Evolutionary conservation across 176 grass and related monocot genomes (phyloP), one percentile per base, ranked within the genome.

Genomic region (Ensete glaucum): DNA sequence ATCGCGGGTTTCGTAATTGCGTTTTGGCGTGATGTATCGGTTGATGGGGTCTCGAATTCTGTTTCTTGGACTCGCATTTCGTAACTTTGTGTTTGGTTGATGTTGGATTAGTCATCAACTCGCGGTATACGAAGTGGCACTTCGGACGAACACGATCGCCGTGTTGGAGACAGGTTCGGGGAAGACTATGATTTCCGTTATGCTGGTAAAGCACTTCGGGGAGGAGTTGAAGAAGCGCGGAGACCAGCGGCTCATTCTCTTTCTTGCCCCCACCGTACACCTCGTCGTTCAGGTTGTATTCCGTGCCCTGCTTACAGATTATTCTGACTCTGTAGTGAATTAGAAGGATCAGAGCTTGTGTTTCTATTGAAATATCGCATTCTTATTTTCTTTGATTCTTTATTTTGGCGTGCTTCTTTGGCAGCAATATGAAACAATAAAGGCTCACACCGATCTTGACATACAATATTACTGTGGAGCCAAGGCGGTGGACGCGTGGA

Each of bases 121-220:
- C 53, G 94, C 86, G 72, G 80, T 97, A n/a, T 90, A 83, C 74
- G 85, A 90, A 76, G 85, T 89, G 74, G 90, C 94, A 22, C 72
- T 52, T 74, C 73, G 13, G 27, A 60, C 73, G 17, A 97, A 97
- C 83, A 93, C 93, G 59, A 97, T 97, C 12, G 90, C 77, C 2
- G 82, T 97, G 85, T 83, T 97, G 34, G 90, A 97, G 54, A 97
- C 93, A 0, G 93, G 87, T 54, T 64, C 90, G 1, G 93, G 87
- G 59, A 97, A 88, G 82, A 97, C 93, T 19, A 97, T 97, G 90
- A 90, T 93, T 23, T 85, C 93, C 3, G 80, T 90, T 23, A 97
- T 97, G 93, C 88, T 97, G 43, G 93, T 97, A 64, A 88, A 87
- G 48, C 50, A 90, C 48, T 73, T 93, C 52, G 81, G 57, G 64